These are phyloP conservation scores for Fraxinus baroniana DNA, from an alignment of 305 asterid species.

Conservation along the genomic window DNA sequence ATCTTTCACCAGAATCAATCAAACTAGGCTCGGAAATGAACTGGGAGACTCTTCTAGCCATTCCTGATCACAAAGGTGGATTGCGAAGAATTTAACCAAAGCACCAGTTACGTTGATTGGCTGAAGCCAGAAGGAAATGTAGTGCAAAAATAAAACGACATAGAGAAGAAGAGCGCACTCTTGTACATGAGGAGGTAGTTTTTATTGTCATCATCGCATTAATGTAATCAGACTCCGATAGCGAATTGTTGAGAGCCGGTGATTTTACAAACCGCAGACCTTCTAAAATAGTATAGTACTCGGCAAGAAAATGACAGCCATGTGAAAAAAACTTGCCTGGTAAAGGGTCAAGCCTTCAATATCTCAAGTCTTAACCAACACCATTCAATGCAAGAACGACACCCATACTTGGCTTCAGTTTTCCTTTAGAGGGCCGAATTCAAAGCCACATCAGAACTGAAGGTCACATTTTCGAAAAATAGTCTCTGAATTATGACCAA, in stretches of 20 bases:
- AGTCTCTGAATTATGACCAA: background rate
- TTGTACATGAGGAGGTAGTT: no score
- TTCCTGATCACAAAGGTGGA: background rate
- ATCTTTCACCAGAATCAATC: background rate
- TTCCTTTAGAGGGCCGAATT: background rate
- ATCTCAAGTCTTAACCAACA: no score
- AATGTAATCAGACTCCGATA: background rate
- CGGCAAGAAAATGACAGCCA: background rate
- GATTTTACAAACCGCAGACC: background rate
- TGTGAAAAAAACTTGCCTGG: background rate
- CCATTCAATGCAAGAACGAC: background rate
- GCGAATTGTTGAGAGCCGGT: background rate
- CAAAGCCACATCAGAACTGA: background rate
- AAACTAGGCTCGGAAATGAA: background rate
- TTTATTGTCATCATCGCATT: background rate
- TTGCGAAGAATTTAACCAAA: background rate
- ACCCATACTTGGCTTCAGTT: background rate
- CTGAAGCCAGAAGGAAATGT: background rate
- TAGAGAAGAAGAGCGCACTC: no score
- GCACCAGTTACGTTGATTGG: background rate
- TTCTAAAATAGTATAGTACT: no score
- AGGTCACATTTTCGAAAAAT: background rate
- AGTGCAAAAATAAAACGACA: background rate
- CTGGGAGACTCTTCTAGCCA: background rate
- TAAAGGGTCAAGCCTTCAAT: background rate